A percentile compares a stretch with the other conserved stretches of the same genome.
Evolutionary conservation across 176 grass and related monocot species (phyloP).

Genomic region (Musa beccarii): DNA sequence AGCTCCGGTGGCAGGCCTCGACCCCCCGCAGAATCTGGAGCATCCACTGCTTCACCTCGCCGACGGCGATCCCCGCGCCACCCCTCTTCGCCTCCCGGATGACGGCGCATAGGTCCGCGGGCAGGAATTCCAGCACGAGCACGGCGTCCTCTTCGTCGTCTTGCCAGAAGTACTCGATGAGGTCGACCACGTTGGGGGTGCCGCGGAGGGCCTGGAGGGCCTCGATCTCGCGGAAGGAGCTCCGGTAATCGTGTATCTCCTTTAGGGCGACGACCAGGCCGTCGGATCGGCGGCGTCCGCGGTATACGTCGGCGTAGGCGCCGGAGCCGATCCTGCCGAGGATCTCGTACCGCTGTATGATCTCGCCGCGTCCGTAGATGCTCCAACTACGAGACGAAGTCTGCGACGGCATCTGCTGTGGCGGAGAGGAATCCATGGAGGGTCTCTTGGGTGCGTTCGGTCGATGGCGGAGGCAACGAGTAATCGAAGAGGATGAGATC

Average conservation of each 20-base stretch:
- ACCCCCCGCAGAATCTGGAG: constrained; percentile 73
- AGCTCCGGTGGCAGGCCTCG: constrained; percentile 54
- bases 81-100: constrained; percentile 38
- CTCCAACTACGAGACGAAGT: constrained; percentile 60
- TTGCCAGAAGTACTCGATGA: constrained; percentile 69
- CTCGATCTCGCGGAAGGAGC: constrained; percentile 73
- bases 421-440: constrained; percentile 8
- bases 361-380: constrained; percentile 65
- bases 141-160: constrained; percentile 70
- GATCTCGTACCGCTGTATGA: constrained; percentile 66
- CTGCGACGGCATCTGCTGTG: neutral
- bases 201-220: constrained; percentile 44
- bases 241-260: constrained; percentile 81
- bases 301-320: constrained; percentile 91
- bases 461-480: neutral
- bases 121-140: constrained; percentile 82
- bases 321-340: constrained; percentile 70
- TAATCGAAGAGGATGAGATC: neutral
- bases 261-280: constrained; percentile 65
- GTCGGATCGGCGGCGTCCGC: constrained; percentile 70
- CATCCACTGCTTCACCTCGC: constrained; percentile 76
- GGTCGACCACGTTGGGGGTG: constrained; percentile 43
- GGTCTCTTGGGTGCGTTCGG: neutral
- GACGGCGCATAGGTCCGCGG: constrained; percentile 43
- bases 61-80: constrained; percentile 21